Evolutionary conservation across 2,329 filamentous ascomycete species (phyloP), one percentile per base, ranked within the genome.

Genomic region (Torrubiellomyces zombiae): DNA sequence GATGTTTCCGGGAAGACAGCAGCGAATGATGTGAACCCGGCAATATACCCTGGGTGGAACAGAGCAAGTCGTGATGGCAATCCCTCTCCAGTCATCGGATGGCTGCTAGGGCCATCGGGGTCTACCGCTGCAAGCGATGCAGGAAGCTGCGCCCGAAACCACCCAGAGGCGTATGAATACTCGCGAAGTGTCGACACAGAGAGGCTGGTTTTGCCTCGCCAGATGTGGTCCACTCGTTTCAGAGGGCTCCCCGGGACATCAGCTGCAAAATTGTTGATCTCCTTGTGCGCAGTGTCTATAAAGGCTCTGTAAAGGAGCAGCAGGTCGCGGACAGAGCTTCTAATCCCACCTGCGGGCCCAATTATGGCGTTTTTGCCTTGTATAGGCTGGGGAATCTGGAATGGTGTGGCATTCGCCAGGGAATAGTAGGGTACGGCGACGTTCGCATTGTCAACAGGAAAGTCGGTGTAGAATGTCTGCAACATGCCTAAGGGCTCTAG

Each of bases 401-500:
- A 19, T 2, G 17, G 17, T 2, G 22, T 20, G 14, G 17, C 19
- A 17, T 32, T 15, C 8, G 25, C 31, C 15, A 30, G 20, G 9
- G 28, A 13, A 14, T 19, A 18, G 20, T 32, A 30, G 4, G 20
- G 16, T n/a, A 15, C 18, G 5, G 23, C 14, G 7, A 26, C 20
- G 14, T 30, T 24, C 3, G 25, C 23, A n/a, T 20, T 7, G 20
- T 10, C n/a, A 21, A 13, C 7, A 7, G 20, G 14, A 7, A n/a
- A 14, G 14, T 21, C 14, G 10, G 12, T 24, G 7, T 28, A n/a
- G 9, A 22, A 29, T 7, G 38, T 45, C 7, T 40, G 29, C 9
- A 20, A 24, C 39, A 47, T 35, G n/a, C 32, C 35, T 6, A 46
- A 31, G 4, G 41, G 43, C 13, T 31, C 16, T 9, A 44, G 27